Base-by-base conservation (phyloP, 352 stramenopile genomes). In the Pythium dissimile region DNA sequence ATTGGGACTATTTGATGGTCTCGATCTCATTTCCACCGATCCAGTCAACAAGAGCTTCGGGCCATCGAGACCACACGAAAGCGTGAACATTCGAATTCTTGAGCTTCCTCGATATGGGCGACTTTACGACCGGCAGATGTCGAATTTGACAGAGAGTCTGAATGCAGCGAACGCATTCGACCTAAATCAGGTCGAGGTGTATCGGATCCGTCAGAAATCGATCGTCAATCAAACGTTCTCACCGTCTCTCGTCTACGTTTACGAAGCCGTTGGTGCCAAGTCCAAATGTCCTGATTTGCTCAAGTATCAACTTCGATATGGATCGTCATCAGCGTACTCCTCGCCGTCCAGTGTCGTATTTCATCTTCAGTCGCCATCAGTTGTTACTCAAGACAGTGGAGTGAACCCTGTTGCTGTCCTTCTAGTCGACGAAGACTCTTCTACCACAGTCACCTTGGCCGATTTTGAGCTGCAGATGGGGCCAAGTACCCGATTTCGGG, bases 361-460 rank as follows among this genome's bases (percentile, higher is more conserved):
- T 80, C 59, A 56, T 73, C 27, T 59, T 21, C 23, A 15, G 8
- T 15, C 16, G 16, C 2, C 44, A 39, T n/a, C 32, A 5, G 16
- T n/a, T 18, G n/a, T 11, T 10, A 37, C 12, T 53, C 15, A 35
- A 31, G 23, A 34, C 59, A 21, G n/a, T n/a, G n/a, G n/a, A n/a
- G n/a, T n/a, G n/a, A n/a, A n/a, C n/a, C 28, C 7, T 27, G 37
- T 68, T 20, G 28, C 27, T 31, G 38, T 64, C 2, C 54, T 84
- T 31, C 51, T 72, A 30, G 62, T 92, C 1, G 51, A 86, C 6
- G 81, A 92, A 70, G 75, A 89, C 48, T 76, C 79, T 2, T 51
- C 68, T 26, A 54, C 62, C 23, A 21, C 67, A 12, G n/a, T 89
- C 15, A 44, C 53, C 23, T 44, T 92, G 8, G 35, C 24, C 2